Conservation (phyloP, 1,284 basidiomycete genomes). For the Boletus sp. region DNA sequence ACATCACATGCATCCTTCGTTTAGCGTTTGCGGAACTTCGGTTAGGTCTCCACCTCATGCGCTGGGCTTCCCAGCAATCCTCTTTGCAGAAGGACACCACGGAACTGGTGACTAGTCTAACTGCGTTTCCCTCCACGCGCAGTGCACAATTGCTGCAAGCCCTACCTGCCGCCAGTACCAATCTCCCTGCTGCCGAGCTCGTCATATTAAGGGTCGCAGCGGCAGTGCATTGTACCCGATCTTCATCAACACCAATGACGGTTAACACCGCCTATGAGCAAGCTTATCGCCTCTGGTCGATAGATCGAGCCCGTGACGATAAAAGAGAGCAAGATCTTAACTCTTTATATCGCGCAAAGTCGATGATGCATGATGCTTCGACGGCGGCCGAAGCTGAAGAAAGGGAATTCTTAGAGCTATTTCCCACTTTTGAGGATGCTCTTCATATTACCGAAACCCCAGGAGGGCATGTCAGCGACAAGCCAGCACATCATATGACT, state of each 20-base stretch:
- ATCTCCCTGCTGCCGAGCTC: constrained; percentile 30
- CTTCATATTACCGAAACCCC: constrained; percentile 35
- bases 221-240: constrained; percentile 31
- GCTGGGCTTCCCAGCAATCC: constrained; percentile 20
- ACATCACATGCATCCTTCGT: constrained; percentile 67
- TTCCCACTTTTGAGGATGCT: constrained; percentile 78
- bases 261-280: constrained; percentile 66
- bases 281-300: constrained; percentile 76
- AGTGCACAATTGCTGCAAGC: constrained; percentile 39
- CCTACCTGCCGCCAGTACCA: background rate
- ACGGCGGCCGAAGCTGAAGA: constrained; percentile 78
- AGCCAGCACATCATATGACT: constrained; percentile 19
- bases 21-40: constrained; percentile 65
- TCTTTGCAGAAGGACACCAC: constrained; percentile 7
- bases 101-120: constrained; percentile 35
- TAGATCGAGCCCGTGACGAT: constrained; percentile 70
- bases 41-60: constrained; percentile 69
- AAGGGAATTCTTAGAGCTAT: constrained; percentile 76
- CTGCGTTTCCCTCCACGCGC: constrained; percentile 52
- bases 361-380: constrained; percentile 53
- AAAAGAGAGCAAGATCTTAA: constrained; percentile 63
- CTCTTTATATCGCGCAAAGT: constrained; percentile 77
- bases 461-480: constrained; percentile 7
- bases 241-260: constrained; percentile 28
- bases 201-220: constrained; percentile 54